Base-by-base conservation (phyloP, 2,329 filamentous ascomycete species). In the Pseudogymnoascus sp. region DNA sequence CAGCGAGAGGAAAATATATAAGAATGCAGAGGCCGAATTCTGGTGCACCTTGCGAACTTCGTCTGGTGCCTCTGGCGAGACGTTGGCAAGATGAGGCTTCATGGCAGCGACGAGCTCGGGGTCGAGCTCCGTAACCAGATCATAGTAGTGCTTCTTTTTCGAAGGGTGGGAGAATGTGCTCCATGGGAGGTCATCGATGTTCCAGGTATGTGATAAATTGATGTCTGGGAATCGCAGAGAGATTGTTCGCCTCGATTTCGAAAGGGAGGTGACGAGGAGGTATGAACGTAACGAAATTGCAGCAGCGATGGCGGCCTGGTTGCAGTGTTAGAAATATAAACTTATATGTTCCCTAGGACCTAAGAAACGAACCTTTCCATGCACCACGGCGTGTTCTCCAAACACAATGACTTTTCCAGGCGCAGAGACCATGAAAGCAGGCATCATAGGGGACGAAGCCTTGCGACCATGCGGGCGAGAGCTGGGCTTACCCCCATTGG, bases 391-490 rank as follows among this genome's bases (percentile, higher is more conserved):
- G 77, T 99, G 94, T 74, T 99, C 94, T 67, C 94, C 94, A 76
- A 93, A 97, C 60, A 97, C 90, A 73, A 99, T 99, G 71, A 97
- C 94, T 74, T 99, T 99, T 65, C 93, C 95, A 0, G 94, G 94
- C 2, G 95, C 93, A 14, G 94, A 97, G 62, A 97, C 92, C 90
- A 99, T 96, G 73, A 99, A 99, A 64, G 92, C 79, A 43, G 93
- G 92, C 76, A 94, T 84, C 84, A 87, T 84, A 3, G 84, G 84
- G 61, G 76, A 83, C 9, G 84, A 87, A 64, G 78, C 75, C 67
- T 83, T 86, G 71, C 84, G 81, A 57, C 76, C 73, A n/a, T 62
- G 6, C 8, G 30, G 43, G 25, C 34, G 61, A 16, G 38, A 18
- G 8, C 39, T 39, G 6, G 61, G 54, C 20, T 41, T 58, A 64